These are phyloP conservation scores for Stramenopiles sp. DNA, from an alignment of 352 stramenopile genomes.

Conservation along the genomic window DNA sequence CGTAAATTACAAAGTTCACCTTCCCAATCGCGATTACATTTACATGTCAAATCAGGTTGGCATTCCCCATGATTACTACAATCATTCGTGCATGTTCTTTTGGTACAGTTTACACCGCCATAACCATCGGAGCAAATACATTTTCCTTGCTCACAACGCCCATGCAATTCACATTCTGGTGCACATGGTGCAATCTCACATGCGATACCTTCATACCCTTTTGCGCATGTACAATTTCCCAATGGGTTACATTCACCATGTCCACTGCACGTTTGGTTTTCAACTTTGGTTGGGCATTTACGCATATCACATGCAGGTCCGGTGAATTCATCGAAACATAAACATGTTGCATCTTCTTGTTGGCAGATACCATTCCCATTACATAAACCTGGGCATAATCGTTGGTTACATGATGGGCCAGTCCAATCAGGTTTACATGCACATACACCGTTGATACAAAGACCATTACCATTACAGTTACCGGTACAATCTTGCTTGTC, in stretches of 20 bases:
- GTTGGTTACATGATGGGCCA: neutral
- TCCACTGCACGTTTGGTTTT: neutral
- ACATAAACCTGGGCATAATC: neutral
- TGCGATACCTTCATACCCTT: neutral
- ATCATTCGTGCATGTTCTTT: neutral
- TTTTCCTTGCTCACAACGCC: neutral
- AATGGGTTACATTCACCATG: neutral
- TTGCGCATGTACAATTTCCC: neutral
- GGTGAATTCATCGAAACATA: neutral
- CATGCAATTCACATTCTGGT: neutral
- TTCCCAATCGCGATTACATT: neutral
- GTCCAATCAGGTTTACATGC: neutral
- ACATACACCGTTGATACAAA: neutral
- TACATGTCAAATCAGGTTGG: neutral
- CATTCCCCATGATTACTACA: neutral
- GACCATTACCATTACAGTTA: neutral
- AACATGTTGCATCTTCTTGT: neutral
- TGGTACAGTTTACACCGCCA: neutral
- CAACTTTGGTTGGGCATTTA: neutral
- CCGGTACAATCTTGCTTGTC: neutral
- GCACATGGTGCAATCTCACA: neutral
- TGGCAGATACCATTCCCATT: constrained; percentile 2
- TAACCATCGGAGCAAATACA: neutral
- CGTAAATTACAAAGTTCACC: neutral
- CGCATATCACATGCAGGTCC: neutral